Base-by-base conservation (phyloP, 768 basidiomycete species). In the Strobilomyces dryophilus region DNA sequence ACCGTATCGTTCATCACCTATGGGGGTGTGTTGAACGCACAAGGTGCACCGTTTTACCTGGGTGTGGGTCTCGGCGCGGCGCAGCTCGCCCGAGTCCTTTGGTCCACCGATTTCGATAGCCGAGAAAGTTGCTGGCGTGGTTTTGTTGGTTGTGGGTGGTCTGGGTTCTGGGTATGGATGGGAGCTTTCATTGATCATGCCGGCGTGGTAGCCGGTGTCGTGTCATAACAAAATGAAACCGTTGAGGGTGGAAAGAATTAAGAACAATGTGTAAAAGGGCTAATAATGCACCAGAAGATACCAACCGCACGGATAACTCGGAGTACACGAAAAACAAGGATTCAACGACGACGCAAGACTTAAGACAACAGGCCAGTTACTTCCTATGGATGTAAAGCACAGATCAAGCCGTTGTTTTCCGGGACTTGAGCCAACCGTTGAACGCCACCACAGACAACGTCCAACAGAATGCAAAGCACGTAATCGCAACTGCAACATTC, bases 401-500 rank as follows among this genome's bases (percentile, higher is more conserved):
- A 9, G 34, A 46, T 56, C 44, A 59, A 17, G 49, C 43, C n/a
- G 65, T 54, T 37, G 66, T 61, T 27, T 66, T 66, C 34, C 75
- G 76, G 50, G 73, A 70, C 61, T 80, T 87, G 34, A 90, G 73
- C 84, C 84, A 92, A 51, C 90, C 93, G 62, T 93, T 92, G 70
- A 94, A 81, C 15, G 79, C 81, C 43, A 95, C 84, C 24, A 94
- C 72, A 51, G 73, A 69, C 24, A 94, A 71, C 2, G 81, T 79
- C 94, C 94, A 98, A 65, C 84, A 85, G 72, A 93, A 93, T 21
- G 87, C 84, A 44, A 92, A 75, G 58, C 88, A 92, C 1, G 91
- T 94, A 51, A 93, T 76, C 5, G 94, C 90, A 32, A 97, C 84
- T 9, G 89, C 84, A 11, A 90, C 75, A 60, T 90, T 90, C 49